Conservation (phyloP, 768 basidiomycete species). For the Galerina marginata region DNA sequence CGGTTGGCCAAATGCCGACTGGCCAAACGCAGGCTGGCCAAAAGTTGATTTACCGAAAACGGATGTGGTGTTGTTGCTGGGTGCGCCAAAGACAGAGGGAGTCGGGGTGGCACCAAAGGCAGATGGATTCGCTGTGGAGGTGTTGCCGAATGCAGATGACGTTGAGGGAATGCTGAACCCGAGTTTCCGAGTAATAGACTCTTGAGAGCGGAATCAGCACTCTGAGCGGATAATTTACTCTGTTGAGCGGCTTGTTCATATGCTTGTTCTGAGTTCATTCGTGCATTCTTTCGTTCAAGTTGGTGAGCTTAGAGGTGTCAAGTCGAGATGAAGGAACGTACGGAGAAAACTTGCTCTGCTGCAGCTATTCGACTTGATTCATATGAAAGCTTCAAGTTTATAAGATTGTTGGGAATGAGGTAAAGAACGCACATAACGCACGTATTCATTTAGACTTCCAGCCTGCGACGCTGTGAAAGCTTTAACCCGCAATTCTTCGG, state of each 20-base stretch:
- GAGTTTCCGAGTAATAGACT: constrained; percentile 35
- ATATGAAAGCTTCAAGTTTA: constrained; percentile 42
- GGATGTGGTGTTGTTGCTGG: constrained; percentile 24
- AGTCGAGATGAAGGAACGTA: constrained; percentile 23
- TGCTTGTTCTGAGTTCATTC: constrained; percentile 51
- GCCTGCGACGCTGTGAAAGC: constrained; percentile 60
- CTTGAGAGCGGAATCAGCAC: constrained; percentile 20
- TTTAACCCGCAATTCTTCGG: constrained; percentile 78
- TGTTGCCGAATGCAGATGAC: constrained; percentile 16
- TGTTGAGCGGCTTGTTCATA: constrained; percentile 58
- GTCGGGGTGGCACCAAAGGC: constrained; percentile 43
- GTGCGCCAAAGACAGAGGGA: constrained; percentile 35
- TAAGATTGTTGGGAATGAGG: too few relatives aligned
- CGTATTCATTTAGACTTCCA: constrained; percentile 70
- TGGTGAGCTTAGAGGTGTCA: background rate
- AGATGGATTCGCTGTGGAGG: constrained; percentile 25
- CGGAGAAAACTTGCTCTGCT: constrained; percentile 54
- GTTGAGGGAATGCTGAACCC: constrained; percentile 13
- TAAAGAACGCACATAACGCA: constrained; percentile 39
- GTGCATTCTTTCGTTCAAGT: constrained; percentile 43
- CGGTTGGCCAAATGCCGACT: constrained; percentile 2
- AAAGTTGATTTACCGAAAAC: constrained; percentile 39
- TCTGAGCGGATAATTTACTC: constrained; percentile 32
- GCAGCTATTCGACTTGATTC: constrained; percentile 60
- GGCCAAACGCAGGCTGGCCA: constrained; percentile 21